Conservation (phyloP, 1,139 yeast species). For the Blastobotrys capitulatus region DNA sequence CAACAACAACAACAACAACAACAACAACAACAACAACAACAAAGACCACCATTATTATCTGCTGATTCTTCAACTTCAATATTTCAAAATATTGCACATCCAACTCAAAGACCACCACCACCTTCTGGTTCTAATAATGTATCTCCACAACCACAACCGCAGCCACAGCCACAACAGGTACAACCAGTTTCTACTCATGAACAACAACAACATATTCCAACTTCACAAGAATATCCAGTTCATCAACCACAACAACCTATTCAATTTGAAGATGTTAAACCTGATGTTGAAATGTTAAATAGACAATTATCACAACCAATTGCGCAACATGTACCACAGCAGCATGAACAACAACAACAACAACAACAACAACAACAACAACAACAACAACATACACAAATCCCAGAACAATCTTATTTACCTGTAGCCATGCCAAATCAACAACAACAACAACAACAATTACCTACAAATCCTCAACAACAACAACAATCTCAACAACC, state of each 20-base stretch:
- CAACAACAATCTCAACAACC: constrained; percentile 2
- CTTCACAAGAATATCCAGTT: not conserved
- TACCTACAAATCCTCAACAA: not conserved
- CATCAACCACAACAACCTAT: not conserved
- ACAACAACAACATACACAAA: not conserved
- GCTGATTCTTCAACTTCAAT: constrained; percentile 14
- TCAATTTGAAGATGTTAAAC: not conserved
- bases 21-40: not conserved
- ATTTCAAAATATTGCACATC: constrained; percentile 11
- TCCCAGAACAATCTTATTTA: too few relatives aligned
- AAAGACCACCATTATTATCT: constrained; percentile 8
- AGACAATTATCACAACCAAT: not conserved
- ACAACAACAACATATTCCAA: not conserved
- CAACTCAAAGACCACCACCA: not conserved
- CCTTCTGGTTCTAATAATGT: constrained; percentile 1
- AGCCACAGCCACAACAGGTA: constrained; percentile 7
- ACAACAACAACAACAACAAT: not conserved
- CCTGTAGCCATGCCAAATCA: too few relatives aligned
- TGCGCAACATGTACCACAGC: not conserved
- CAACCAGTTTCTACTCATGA: not conserved
- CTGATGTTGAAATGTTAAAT: constrained; percentile 1
- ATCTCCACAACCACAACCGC: constrained; percentile 12
- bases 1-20: too few relatives aligned
- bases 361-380: not conserved
- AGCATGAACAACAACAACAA: not conserved